These are phyloP conservation scores for Ilex paraguariensis DNA, from an alignment of 305 asterid species.

Conservation along the genomic window DNA sequence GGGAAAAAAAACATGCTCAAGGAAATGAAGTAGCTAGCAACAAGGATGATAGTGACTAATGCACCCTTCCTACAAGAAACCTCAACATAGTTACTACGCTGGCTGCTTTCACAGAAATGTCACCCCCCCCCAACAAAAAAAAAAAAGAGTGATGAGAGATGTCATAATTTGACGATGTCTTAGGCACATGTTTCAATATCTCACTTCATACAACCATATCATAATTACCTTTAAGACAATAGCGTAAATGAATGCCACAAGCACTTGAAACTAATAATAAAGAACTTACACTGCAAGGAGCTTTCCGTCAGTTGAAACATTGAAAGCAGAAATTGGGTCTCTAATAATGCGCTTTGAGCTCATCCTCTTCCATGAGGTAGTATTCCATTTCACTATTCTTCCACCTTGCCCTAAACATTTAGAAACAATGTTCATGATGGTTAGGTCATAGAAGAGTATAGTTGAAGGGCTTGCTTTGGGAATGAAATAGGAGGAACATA, in stretches of 20 bases:
- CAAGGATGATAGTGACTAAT: no score
- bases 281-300: constrained; percentile 71
- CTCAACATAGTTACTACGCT: no score
- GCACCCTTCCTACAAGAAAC: no score
- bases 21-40: no score
- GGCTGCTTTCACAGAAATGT: no score
- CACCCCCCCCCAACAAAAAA: not conserved
- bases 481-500: not conserved
- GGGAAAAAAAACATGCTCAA: no score
- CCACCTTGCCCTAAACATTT: constrained; percentile 51
- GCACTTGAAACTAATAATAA: not conserved
- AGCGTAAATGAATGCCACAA: not conserved
- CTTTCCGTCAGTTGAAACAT: constrained; percentile 82
- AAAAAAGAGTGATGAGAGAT: not conserved
- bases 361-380: constrained; percentile 64
- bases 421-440: constrained; percentile 5
- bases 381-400: constrained; percentile 62
- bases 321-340: constrained; percentile 77
- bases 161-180: no score
- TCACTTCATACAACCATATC: no score
- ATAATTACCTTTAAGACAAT: no score
- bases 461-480: not conserved
- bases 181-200: no score
- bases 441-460: not conserved
- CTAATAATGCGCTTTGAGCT: constrained; percentile 52